Percentiles rank a stretch among this genome's conserved stretches.
Evolutionary conservation across 805 yeast species (phyloP).

Genomic region (Henningerozyma blattae): DNA sequence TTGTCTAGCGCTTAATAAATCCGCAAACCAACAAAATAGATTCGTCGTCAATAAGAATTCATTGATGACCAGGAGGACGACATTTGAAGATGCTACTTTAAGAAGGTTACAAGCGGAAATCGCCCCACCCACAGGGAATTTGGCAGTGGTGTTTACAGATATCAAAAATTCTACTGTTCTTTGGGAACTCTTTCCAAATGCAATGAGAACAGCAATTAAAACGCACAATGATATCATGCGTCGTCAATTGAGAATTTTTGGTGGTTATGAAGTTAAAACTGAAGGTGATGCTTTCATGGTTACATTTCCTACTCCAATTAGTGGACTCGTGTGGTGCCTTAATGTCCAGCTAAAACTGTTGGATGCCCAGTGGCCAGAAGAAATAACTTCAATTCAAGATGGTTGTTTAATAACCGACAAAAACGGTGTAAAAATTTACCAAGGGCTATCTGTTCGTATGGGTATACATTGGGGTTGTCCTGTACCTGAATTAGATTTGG

Average conservation of each 20-base stretch:
- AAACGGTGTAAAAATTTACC: conserved; percentile 45
- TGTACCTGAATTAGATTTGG: conserved; percentile 88
- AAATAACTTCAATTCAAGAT: conserved; percentile 71
- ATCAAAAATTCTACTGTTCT: conserved; percentile 84
- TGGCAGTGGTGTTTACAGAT: conserved; percentile 96
- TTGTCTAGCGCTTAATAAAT: conserved; percentile 58
- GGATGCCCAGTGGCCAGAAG: conserved; percentile 91
- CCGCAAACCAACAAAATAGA: conserved; percentile 23
- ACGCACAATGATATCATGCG: conserved; percentile 92
- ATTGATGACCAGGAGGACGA: conserved; percentile 38
- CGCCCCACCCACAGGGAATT: conserved; percentile 86
- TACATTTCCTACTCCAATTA: conserved; percentile 83
- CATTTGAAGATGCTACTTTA: conserved; percentile 62
- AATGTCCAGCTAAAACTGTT: conserved; percentile 78
- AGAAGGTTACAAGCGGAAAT: conserved; percentile 83
- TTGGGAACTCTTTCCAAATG: conserved; percentile 88
- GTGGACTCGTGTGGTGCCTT: conserved; percentile 90
- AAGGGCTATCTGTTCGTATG: conserved; percentile 94
- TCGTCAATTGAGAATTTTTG: conserved; percentile 78
- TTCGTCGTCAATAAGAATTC: conserved; percentile 27
- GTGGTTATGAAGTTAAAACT: conserved; percentile 96
- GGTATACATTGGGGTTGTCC: conserved; percentile 98
- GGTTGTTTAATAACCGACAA: conserved; percentile 70
- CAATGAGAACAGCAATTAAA: conserved; percentile 94
- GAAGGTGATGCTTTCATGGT: conserved; percentile 99